A percentile compares a stretch with the other conserved stretches of the same genome.
Conservation (phyloP, 495 filamentous ascomycete genomes). For the Bryoglossum gracile region DNA sequence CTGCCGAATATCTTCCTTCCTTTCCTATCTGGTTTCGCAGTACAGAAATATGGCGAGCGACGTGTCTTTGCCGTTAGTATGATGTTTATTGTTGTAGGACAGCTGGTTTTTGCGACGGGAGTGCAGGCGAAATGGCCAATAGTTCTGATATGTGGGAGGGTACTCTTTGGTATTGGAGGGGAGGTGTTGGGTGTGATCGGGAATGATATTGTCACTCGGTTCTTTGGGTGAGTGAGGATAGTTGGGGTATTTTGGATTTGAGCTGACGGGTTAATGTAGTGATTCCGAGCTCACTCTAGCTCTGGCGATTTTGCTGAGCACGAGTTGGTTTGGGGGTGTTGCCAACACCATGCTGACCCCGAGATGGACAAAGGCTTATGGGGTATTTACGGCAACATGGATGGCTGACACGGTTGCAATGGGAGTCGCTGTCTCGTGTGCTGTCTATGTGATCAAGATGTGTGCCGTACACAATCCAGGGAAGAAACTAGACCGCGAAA, state of each 20-base stretch:
- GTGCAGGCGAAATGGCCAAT: not conserved
- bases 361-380: not conserved
- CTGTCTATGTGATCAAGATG: not conserved
- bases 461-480: not conserved
- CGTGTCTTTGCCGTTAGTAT: not conserved
- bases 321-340: not conserved
- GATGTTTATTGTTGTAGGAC: not conserved
- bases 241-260: not conserved
- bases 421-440: not conserved
- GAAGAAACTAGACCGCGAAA: not conserved
- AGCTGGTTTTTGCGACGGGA: not conserved
- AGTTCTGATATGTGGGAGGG: not conserved
- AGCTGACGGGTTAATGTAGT: not conserved
- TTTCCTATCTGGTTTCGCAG: slow-evolving; percentile 1
- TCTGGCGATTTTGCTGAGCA: not conserved
- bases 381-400: not conserved
- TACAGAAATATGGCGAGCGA: not conserved
- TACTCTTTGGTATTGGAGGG: slow-evolving; percentile 1
- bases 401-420: not conserved
- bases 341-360: not conserved
- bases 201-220: not conserved
- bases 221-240: slow-evolving; percentile 8
- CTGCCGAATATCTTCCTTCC: slow-evolving; percentile 3
- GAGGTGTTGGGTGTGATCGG: slow-evolving; percentile 2
- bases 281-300: not conserved